A percentile compares a stretch with the other conserved stretches of the same genome.
phyloP scores from a whole-genome alignment of 768 basidiomycete species.

The Nidula microcarpa region DNA sequence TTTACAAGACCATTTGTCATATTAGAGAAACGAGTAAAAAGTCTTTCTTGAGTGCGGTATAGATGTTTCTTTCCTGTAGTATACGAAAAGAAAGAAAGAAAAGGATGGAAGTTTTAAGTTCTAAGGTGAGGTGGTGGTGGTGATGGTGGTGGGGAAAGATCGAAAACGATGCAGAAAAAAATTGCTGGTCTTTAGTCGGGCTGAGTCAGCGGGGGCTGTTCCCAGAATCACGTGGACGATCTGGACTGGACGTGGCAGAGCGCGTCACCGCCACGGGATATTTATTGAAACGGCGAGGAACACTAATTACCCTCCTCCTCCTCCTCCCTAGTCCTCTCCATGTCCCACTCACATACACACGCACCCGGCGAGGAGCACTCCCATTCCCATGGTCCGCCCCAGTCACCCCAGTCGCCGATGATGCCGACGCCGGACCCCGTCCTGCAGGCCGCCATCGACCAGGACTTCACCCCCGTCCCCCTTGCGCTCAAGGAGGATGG shows the following conservation, averaged over 20 bases:
- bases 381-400: conserved; percentile 42
- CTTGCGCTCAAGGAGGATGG: conserved; percentile 54
- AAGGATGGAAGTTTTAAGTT: too few relatives aligned
- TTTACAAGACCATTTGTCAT: conserved; percentile 94
- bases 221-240: background rate
- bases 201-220: background rate
- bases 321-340: conserved; percentile 18
- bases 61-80: too few relatives aligned
- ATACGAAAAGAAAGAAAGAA: too few relatives aligned
- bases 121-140: too few relatives aligned
- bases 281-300: background rate
- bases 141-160: conserved; percentile 5
- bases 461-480: conserved; percentile 58
- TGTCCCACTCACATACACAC: conserved; percentile 68
- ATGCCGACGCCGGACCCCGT: conserved; percentile 61
- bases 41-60: background rate
- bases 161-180: conserved; percentile 1
- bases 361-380: conserved; percentile 51
- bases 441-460: conserved; percentile 75
- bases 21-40: conserved; percentile 33
- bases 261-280: background rate
- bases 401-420: conserved; percentile 38
- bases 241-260: conserved; percentile 13
- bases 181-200: background rate
- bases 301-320: background rate